A percentile compares a stretch with the other conserved stretches of the same genome.
These are phyloP conservation scores for Quercus variabilis DNA, from an alignment of 306 rosid genomes.

Conservation along the genomic window DNA sequence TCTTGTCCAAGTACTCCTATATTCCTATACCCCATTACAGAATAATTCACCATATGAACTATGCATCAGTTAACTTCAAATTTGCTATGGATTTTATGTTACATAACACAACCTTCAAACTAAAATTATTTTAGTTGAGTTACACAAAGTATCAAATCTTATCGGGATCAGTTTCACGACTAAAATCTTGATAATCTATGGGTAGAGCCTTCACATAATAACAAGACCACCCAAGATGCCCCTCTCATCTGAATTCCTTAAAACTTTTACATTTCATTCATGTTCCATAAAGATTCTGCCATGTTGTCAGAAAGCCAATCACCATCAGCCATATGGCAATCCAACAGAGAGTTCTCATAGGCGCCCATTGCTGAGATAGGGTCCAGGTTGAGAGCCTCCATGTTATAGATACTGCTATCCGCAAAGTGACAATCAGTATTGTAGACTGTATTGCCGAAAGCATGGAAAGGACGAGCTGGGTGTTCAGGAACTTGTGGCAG, in stretches of 20 bases:
- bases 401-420: conserved; percentile 32
- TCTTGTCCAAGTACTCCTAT: conserved; percentile 5
- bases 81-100: not conserved
- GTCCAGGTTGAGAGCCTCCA: conserved; percentile 41
- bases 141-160: conserved; percentile 1
- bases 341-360: conserved; percentile 44
- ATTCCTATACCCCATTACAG: not conserved
- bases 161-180: conserved; percentile 19
- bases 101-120: conserved; percentile 18
- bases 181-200: not conserved
- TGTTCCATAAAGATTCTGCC: conserved; percentile 64
- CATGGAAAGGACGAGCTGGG: conserved; percentile 24
- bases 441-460: conserved; percentile 28
- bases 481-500: conserved; percentile 30
- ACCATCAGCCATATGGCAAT: conserved; percentile 46
- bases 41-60: conserved; percentile 6
- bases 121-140: conserved; percentile 5
- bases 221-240: conserved; percentile 30
- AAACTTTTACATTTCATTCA: conserved; percentile 47
- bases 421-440: conserved; percentile 16
- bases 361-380: conserved; percentile 28
- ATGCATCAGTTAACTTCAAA: conserved; percentile 13
- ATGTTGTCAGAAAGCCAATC: conserved; percentile 51
- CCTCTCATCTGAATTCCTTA: conserved; percentile 4
- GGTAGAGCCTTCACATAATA: conserved; percentile 24